These are phyloP conservation scores for Endotrypanum monterogeii DNA, from an alignment of 208 protist genomes.

Conservation along the genomic window DNA sequence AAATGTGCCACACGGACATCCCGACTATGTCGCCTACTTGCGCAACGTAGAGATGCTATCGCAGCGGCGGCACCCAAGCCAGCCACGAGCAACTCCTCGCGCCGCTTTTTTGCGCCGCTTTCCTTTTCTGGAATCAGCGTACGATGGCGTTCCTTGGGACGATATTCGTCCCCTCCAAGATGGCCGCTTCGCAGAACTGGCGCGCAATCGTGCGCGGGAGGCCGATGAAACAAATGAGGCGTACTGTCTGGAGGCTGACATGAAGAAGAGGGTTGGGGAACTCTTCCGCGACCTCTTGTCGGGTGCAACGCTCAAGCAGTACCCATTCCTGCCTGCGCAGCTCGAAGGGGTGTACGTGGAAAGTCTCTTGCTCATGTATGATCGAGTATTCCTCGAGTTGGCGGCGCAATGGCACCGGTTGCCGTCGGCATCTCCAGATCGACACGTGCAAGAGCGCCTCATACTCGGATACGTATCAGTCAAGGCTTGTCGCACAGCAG, in stretches of 20 bases:
- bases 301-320: slow-evolving; percentile 44
- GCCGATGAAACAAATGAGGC: slow-evolving; percentile 20
- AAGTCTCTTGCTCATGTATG: slow-evolving; percentile 48
- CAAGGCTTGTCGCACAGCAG: slow-evolving; percentile 33
- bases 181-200: slow-evolving; percentile 53
- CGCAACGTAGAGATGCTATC: slow-evolving; percentile 47
- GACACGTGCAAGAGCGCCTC: slow-evolving; percentile 32
- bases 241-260: slow-evolving; percentile 40
- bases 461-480: slow-evolving; percentile 45
- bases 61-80: slow-evolving; percentile 20
- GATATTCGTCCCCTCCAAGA: slow-evolving; percentile 65
- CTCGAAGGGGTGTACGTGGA: slow-evolving; percentile 54
- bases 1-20: slow-evolving; percentile 48
- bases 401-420: slow-evolving; percentile 16
- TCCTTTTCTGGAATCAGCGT: slow-evolving; percentile 55
- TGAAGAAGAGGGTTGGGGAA: slow-evolving; percentile 61
- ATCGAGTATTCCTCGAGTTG: slow-evolving; percentile 48
- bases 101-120: slow-evolving; percentile 51
- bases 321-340: slow-evolving; percentile 58
- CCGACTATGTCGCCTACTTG: slow-evolving; percentile 70
- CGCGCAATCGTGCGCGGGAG: slow-evolving; percentile 41
- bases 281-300: slow-evolving; percentile 54
- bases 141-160: slow-evolving; percentile 52
- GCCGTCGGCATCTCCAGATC: slow-evolving; percentile 5
- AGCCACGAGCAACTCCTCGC: slow-evolving; percentile 10